Conservation (phyloP, 2,329 filamentous ascomycete species). For the Pseudodiploospora longispora region DNA sequence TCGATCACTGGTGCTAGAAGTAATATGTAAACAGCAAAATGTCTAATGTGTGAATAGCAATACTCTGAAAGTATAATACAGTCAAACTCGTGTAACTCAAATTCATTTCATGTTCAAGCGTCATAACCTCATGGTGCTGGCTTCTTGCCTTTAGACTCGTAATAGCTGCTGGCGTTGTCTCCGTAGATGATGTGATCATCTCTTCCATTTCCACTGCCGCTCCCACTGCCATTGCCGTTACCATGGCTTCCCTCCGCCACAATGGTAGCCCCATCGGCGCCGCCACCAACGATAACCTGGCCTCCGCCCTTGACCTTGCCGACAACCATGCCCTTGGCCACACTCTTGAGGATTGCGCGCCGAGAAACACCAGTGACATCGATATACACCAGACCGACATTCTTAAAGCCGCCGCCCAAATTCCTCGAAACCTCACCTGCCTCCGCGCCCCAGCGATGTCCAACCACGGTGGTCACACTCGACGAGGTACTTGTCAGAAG, state of each 20-base stretch:
- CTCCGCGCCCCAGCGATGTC: slow-evolving; percentile 82
- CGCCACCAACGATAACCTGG: slow-evolving; percentile 65
- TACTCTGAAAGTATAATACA: too few species aligned
- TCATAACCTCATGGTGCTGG: slow-evolving; percentile 9
- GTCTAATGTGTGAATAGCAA: too few species aligned
- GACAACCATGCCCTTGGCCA: slow-evolving; percentile 93
- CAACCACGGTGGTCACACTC: slow-evolving; percentile 78
- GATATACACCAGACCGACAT: slow-evolving; percentile 94
- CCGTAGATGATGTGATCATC: slow-evolving; percentile 17
- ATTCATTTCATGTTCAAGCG: neutral
- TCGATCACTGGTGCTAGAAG: too few species aligned
- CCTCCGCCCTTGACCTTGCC: slow-evolving; percentile 68
- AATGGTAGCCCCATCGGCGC: slow-evolving; percentile 28
- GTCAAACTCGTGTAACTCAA: too few species aligned
- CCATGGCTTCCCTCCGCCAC: slow-evolving; percentile 16
- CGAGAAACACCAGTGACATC: slow-evolving; percentile 90
- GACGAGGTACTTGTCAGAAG: slow-evolving; percentile 65
- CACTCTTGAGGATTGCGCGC: slow-evolving; percentile 83
- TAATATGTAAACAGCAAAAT: too few species aligned
- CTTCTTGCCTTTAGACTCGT: slow-evolving; percentile 25
- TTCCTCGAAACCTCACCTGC: slow-evolving; percentile 70
- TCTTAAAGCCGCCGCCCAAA: slow-evolving; percentile 82
- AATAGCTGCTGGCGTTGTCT: slow-evolving; percentile 16
- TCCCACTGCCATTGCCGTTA: slow-evolving; percentile 8
- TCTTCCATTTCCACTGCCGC: neutral